Base-by-base conservation (phyloP, 257 asterid species). In the Solanum ossicruentum region DNA sequence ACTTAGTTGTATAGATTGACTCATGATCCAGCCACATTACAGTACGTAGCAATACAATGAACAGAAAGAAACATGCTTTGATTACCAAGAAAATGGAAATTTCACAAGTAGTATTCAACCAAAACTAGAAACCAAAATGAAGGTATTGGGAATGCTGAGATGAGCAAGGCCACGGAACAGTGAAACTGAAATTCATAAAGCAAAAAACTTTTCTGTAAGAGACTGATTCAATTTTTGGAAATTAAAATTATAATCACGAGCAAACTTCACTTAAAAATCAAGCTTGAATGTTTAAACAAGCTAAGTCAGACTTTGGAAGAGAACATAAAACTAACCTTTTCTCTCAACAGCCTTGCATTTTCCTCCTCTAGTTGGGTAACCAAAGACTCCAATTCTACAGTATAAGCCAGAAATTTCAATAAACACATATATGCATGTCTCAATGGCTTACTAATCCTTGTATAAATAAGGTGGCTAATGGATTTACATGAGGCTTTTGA, bases 281-380 rank as follows among this genome's bases (percentile, higher is more conserved):
- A 21, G 36, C 21, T 49, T 12, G 21, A 47, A 4, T 12, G 21
- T 32, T 13, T 49, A 45, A 77, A 8, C 82, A 52, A 77, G 47
- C 51, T 78, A 8, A 26, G 28, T 21, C 69, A 21, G 55, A 69
- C 20, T 41, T 56, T 52, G 65, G 49, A 80, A 51, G 28, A 43
- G 43, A 32, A 18, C 39, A 32, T 17, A 26, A 26, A 84, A 26
- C 51, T 1, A 84, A 96, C 99, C 97, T 91, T 94, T 91, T 93
- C 91, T 84, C 84, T 93, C 91, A 92, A 67, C 61, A 96, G 93
- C 92, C 86, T 88, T 12, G 98, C 97, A 81, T 96, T 92, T 81
- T 96, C 99, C 91, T 93, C 94, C 91, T 93, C 98, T 80, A 93
- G 89, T 61, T 91, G 93, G 7, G 95, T 89, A 86, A 96, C 99